Evolutionary conservation across 139 green algal species (phyloP).

Genomic region (Chlamydomonas sphaeroides): DNA sequence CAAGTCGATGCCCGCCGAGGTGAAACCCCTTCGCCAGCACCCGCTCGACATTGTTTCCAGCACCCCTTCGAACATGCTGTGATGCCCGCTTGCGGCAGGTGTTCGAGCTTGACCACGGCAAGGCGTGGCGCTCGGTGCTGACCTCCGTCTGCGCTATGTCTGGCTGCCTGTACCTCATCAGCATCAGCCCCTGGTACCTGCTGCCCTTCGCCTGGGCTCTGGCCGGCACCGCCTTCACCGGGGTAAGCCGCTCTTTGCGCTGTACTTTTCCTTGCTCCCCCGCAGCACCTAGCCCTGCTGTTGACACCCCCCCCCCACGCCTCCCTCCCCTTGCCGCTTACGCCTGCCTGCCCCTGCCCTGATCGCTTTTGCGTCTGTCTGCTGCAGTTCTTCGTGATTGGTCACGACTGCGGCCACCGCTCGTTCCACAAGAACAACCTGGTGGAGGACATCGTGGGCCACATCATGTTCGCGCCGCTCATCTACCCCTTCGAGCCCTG

Average conservation of each 20-base stretch:
- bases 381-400: conserved; percentile 91
- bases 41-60: neutral
- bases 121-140: conserved; percentile 79
- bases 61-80: too few relatives aligned
- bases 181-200: conserved; percentile 89
- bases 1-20: conserved; percentile 81
- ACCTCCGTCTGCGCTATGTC: conserved; percentile 73
- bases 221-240: conserved; percentile 92
- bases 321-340: too few relatives aligned
- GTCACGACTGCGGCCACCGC: conserved; percentile 95
- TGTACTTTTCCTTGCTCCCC: too few relatives aligned
- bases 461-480: conserved; percentile 91
- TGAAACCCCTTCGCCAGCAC: too few relatives aligned
- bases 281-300: too few relatives aligned
- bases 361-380: too few relatives aligned
- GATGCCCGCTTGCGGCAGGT: conserved; percentile 64
- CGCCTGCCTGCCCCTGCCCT: too few relatives aligned
- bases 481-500: conserved; percentile 98
- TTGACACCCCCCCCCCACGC: too few relatives aligned
- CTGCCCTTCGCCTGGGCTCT: conserved; percentile 92
- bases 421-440: conserved; percentile 95
- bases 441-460: conserved; percentile 97
- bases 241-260: conserved; percentile 77
- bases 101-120: conserved; percentile 84
- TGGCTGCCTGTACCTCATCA: conserved; percentile 81